phyloP scores from a whole-genome alignment of 768 basidiomycete genomes.

The Vararia minispora region DNA sequence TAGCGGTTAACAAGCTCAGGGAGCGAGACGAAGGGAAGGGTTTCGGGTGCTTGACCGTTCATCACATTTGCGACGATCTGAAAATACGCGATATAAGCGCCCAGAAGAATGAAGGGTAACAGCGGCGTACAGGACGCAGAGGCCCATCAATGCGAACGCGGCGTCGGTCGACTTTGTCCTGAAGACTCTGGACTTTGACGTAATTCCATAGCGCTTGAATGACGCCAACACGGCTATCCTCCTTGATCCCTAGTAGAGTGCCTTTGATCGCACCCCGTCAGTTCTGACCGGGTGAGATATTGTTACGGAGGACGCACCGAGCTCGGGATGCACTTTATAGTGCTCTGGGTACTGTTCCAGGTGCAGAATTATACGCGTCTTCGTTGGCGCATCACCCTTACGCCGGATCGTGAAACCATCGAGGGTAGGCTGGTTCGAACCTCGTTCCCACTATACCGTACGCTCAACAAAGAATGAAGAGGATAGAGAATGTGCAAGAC shows the following conservation, averaged over 20 bases:
- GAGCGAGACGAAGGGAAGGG: constrained; percentile 69
- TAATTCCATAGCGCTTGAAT: constrained; percentile 87
- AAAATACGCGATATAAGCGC: neutral
- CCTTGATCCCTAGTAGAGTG: constrained; percentile 63
- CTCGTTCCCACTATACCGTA: constrained; percentile 45
- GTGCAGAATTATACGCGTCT: constrained; percentile 75
- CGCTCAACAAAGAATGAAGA: neutral
- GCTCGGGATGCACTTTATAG: constrained; percentile 66
- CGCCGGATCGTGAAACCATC: constrained; percentile 85
- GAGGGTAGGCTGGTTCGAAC: constrained; percentile 44
- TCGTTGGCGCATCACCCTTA: constrained; percentile 68
- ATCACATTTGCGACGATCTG: constrained; percentile 59
- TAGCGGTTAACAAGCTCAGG: constrained; percentile 80
- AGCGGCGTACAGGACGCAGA: constrained; percentile 42
- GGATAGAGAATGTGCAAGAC: constrained; percentile 10
- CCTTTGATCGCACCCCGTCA: constrained; percentile 24
- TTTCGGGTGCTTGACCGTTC: too few species aligned
- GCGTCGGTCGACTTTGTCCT: constrained; percentile 73
- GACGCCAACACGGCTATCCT: constrained; percentile 74
- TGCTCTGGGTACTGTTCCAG: constrained; percentile 83
- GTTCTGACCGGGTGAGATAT: neutral
- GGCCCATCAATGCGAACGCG: constrained; percentile 59
- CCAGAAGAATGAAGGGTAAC: neutral
- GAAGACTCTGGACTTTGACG: constrained; percentile 73
- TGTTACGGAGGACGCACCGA: constrained; percentile 34